phyloP scores from a whole-genome alignment of 495 filamentous ascomycete species.

The Lophiostoma macrostomum region DNA sequence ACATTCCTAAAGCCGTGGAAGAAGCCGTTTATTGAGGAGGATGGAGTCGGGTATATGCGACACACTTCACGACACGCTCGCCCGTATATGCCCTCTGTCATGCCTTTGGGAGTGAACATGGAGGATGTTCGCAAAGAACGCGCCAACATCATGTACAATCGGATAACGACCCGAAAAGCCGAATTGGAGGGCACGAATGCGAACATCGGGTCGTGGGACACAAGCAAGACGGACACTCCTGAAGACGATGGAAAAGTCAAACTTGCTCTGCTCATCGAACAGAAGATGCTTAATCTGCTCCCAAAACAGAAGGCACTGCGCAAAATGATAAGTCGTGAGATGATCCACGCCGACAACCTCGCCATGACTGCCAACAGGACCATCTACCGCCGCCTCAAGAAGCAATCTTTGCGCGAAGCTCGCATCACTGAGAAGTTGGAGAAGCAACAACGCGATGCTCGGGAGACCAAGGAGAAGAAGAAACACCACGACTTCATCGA shows the following conservation, averaged over 20 bases:
- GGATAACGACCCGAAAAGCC: constrained; percentile 74
- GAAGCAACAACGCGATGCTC: constrained; percentile 94
- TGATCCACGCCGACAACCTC: constrained; percentile 90
- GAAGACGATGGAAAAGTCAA: constrained; percentile 79
- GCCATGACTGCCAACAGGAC: constrained; percentile 91
- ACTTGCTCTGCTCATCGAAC: constrained; percentile 85
- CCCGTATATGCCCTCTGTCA: constrained; percentile 75
- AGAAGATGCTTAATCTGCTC: constrained; percentile 78
- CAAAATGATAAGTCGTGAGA: constrained; percentile 78
- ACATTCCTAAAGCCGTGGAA: constrained; percentile 53
- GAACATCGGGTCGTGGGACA: constrained; percentile 81
- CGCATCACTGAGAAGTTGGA: constrained; percentile 97
- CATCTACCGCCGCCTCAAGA: constrained; percentile 90
- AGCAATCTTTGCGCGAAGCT: constrained; percentile 91
- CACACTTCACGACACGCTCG: constrained; percentile 70
- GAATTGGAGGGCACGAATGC: constrained; percentile 79
- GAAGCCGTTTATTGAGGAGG: constrained; percentile 46
- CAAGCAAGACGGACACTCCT: constrained; percentile 63
- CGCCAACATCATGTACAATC: constrained; percentile 84
- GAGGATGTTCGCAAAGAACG: constrained; percentile 72
- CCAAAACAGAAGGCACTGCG: constrained; percentile 81
- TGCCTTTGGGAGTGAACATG: constrained; percentile 82
- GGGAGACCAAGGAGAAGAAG: constrained; percentile 91
- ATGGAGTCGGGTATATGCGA: constrained; percentile 74
- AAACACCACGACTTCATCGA: constrained; percentile 88